phyloP scores from a whole-genome alignment of 2,329 filamentous ascomycete species.

The Pseudogymnoascus sp. region DNA sequence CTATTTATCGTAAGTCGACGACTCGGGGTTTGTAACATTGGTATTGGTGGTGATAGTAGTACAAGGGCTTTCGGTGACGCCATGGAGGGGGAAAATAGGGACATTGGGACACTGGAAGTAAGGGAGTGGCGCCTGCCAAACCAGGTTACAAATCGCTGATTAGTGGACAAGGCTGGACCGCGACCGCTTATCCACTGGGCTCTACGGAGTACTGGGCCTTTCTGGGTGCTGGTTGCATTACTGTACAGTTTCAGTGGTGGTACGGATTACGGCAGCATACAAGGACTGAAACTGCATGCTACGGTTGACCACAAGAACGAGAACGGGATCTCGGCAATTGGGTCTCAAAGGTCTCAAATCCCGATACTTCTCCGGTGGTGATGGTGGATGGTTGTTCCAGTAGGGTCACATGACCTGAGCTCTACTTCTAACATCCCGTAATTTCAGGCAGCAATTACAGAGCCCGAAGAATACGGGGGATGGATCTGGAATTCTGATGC shows the following conservation, averaged over 20 bases:
- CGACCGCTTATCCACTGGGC: background rate
- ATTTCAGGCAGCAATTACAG: too few relatives aligned
- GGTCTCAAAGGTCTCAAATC: background rate
- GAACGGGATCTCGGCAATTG: background rate
- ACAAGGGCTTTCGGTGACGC: background rate
- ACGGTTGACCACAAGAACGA: background rate
- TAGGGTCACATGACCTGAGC: too few relatives aligned
- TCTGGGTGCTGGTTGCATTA: background rate
- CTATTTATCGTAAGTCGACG: slow-evolving; percentile 6
- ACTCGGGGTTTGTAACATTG: slow-evolving; percentile 4
- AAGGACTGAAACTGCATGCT: background rate
- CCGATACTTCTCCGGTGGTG: background rate
- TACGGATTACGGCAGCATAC: background rate
- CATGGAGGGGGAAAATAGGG: background rate
- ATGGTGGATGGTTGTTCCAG: background rate
- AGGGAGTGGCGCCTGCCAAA: background rate
- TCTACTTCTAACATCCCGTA: too few relatives aligned
- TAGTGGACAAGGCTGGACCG: background rate
- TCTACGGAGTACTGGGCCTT: too few relatives aligned
- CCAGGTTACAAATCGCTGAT: slow-evolving; percentile 4
- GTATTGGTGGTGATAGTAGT: background rate
- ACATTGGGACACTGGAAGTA: background rate
- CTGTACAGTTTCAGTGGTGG: background rate
- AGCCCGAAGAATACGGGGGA: too few relatives aligned
- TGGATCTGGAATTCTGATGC: background rate